These are phyloP conservation scores for Prunus kanzakura DNA, from an alignment of 306 rosid species.

Conservation along the genomic window DNA sequence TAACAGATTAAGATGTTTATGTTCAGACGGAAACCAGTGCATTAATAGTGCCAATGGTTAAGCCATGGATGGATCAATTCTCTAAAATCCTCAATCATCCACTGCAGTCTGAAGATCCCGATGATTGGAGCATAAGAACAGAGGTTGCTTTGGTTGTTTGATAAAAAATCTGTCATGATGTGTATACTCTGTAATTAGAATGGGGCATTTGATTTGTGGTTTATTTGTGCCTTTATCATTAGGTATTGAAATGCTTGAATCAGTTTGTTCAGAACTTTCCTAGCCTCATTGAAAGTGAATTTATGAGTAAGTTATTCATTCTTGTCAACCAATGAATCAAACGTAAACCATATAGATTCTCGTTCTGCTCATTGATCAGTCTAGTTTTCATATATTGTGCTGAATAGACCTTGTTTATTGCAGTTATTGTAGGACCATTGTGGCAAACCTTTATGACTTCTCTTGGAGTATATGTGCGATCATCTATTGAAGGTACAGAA, in stretches of 20 bases:
- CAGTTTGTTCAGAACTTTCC: conserved; percentile 85
- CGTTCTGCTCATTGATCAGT: conserved; percentile 15
- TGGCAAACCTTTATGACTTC: conserved; percentile 88
- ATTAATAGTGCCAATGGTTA: conserved; percentile 60
- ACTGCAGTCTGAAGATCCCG: conserved; percentile 82
- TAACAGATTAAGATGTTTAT: conserved; percentile 43
- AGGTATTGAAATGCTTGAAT: conserved; percentile 95
- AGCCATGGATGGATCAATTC: conserved; percentile 87
- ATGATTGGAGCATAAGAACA: conserved; percentile 86
- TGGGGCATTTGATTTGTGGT: conserved; percentile 2
- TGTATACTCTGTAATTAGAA: conserved; percentile 2
- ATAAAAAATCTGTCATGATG: not conserved
- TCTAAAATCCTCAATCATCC: conserved; percentile 62
- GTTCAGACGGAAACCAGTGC: conserved; percentile 71
- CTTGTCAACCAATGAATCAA: conserved; percentile 6
- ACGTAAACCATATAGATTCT: conserved; percentile 13
- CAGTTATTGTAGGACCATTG: conserved; percentile 71
- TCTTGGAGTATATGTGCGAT: conserved; percentile 59
- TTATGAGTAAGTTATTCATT: conserved; percentile 51
- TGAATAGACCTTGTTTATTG: conserved; percentile 28
- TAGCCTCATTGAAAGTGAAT: conserved; percentile 59
- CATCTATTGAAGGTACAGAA: conserved; percentile 73
- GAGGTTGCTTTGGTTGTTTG: conserved; percentile 54
- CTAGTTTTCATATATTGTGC: conserved; percentile 19
- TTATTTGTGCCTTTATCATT: conserved; percentile 23